Percentiles rank a stretch among this genome's conserved stretches.
Evolutionary conservation across 2,329 filamentous ascomycete genomes (phyloP).

Genomic region (Alternaria sp.): DNA sequence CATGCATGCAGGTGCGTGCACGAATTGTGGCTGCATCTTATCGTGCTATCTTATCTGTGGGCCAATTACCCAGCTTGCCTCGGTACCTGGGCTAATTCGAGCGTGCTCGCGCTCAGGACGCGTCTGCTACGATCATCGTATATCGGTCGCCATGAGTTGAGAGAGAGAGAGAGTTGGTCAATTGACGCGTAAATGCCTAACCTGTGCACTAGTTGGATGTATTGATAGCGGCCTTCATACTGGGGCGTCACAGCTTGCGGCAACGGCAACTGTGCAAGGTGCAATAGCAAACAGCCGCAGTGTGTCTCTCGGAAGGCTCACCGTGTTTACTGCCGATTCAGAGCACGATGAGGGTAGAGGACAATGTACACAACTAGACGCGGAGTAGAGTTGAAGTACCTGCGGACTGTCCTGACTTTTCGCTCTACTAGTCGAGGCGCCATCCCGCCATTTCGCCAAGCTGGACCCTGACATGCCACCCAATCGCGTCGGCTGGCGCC

Average conservation of each 20-base stretch:
- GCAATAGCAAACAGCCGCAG: not conserved
- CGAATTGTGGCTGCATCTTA: slow-evolving; percentile 10
- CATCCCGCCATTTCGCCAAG: slow-evolving; percentile 15
- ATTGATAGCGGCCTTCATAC: not conserved
- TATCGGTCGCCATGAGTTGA: not conserved
- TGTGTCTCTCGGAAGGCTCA: not conserved
- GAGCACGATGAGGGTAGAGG: not conserved
- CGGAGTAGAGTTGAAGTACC: not conserved
- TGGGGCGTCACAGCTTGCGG: not conserved
- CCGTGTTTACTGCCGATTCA: not conserved
- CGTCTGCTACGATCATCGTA: not conserved
- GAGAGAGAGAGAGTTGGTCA: not conserved
- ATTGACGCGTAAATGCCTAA: not conserved
- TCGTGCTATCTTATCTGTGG: slow-evolving; percentile 5
- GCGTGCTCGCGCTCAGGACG: not conserved
- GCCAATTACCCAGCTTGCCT: not conserved
- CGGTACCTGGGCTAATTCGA: not conserved
- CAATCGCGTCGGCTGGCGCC: slow-evolving; percentile 27
- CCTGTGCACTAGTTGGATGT: not conserved
- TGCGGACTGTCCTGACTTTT: not conserved
- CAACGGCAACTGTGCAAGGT: not conserved
- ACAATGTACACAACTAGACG: not conserved
- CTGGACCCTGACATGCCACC: slow-evolving; percentile 26
- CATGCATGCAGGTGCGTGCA: slow-evolving; percentile 4
- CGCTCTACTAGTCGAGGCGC: slow-evolving; percentile 5